Base-by-base conservation (phyloP, 352 stramenopile genomes). In the Pythium oligandrum region DNA sequence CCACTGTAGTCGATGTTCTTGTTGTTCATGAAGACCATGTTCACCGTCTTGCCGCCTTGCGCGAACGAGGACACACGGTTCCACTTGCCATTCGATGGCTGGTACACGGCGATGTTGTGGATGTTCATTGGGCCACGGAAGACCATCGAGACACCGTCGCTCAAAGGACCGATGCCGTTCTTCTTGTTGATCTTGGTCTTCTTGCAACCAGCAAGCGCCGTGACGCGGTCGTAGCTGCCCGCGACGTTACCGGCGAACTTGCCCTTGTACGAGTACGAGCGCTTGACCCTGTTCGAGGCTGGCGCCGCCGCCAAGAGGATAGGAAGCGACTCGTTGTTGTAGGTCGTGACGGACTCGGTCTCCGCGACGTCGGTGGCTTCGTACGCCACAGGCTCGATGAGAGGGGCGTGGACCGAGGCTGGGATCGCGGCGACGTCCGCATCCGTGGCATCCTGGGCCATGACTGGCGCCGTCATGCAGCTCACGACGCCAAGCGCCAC, bases 1-100 rank as follows among this genome's bases (percentile, higher is more conserved):
- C 57, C 65, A 4, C 51, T 61, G 53, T 84, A 88, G 59, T 88
- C 79, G 6, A 86, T 59, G 61, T 88, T 88, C 66, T 72, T 73
- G 67, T 90, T 90, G 75, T 84, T 84, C 70, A 90, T 71, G 60
- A 90, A 90, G 11, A 81, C 55, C n/a, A 90, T 48, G 64, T 90
- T 90, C 4, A 69, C 66, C 1, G 61, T 64, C 6, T 53, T 55
- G 31, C 63, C 62, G 38, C 63, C 44, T 10, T 69, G 56, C 1
- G 50, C 70, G 67, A 81, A 90, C n/a, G 55, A 86, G 10, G 79
- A 90, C 8, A 82, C 73, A 6, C 66, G 63, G 3, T 51, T 61
- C 74, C 75, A 88, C 32, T 65, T 53, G 34, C 46, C 62, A 4
- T 40, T 51, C 9, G 34, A n/a, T 8, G 57, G 64, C 3, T 60